A percentile compares a stretch with the other conserved stretches of the same genome.
These are phyloP conservation scores for Dianthus caryophyllus DNA, from an alignment of 148 eudicot species.

Conservation along the genomic window DNA sequence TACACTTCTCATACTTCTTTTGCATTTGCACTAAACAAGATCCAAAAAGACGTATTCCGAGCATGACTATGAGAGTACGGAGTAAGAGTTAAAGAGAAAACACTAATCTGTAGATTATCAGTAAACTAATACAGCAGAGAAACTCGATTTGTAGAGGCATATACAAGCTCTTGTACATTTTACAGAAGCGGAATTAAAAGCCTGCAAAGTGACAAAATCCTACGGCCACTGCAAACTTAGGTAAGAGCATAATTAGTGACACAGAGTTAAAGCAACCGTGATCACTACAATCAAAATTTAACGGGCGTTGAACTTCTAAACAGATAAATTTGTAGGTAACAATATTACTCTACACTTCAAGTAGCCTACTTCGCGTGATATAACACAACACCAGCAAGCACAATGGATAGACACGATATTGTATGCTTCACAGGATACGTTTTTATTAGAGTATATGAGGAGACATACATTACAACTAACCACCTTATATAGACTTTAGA, in stretches of 20 bases:
- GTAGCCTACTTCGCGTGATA: background rate
- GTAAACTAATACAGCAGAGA: background rate
- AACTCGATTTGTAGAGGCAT: background rate
- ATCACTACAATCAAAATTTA: background rate
- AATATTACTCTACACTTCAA: background rate
- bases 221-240: background rate
- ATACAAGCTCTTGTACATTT: background rate
- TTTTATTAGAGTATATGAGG: too few relatives aligned
- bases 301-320: background rate
- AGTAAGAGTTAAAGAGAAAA: too few relatives aligned
- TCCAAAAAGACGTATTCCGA: too few relatives aligned
- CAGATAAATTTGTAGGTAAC: background rate
- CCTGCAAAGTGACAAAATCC: conserved; percentile 3
- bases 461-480: too few relatives aligned
- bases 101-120: background rate
- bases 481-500: too few relatives aligned
- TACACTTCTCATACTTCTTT: background rate
- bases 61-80: too few relatives aligned
- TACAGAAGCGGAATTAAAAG: background rate
- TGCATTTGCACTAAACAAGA: too few relatives aligned
- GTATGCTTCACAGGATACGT: too few relatives aligned
- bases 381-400: background rate
- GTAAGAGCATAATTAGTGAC: background rate
- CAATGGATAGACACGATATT: background rate
- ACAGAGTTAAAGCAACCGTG: background rate